Base-by-base conservation (phyloP, 176 grass and related monocot genomes). In the Pontederia crassipes region DNA sequence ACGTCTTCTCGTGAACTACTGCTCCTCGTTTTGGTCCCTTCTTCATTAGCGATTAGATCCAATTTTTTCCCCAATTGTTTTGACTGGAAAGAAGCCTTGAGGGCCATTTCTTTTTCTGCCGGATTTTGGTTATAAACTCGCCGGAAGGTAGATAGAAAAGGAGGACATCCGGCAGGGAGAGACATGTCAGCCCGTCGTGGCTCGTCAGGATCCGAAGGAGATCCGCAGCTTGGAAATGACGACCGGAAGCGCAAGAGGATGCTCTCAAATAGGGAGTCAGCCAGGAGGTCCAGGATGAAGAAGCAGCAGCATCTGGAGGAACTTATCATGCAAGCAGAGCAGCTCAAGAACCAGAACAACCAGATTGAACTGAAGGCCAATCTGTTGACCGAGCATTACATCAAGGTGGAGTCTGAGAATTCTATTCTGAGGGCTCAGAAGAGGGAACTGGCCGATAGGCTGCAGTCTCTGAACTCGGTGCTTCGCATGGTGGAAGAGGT, bases 221-320 rank as follows among this genome's bases (percentile, higher is more conserved):
- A 74, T 9, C 28, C 60, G 3, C 58, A 17, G 52, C 11, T 58
- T 9, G 50, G 52, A 32, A 27, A 10, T 18, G 88, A 92, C 57
- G 93, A 98, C 59, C 81, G 79, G 47, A 86, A 79, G 58, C 73
- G 77, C 35, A 92, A 72, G 29, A 83, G 93, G 32, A 98, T 81
- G 93, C 73, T 62, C 35, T 98, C 93, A 4, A 97, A 97, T 49
- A 76, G 93, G 40, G 79, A 88, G 51, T 98, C 87, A 17, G 93
- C 93, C 40, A 75, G 57, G 68, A 85, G 75, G 58, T 83, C 93
- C 9, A 82, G 88, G 27, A 18, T 74, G 62, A 91, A 77, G 81
- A 90, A 74, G 62, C 87, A 92, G 74, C 79, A 76, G 66, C 52
- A 61, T 61, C 49, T 79, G 59, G 77, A 75, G 8, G 73, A 72